phyloP scores from a whole-genome alignment of 1,284 basidiomycete genomes.

The Naganishia liquefaciens region DNA sequence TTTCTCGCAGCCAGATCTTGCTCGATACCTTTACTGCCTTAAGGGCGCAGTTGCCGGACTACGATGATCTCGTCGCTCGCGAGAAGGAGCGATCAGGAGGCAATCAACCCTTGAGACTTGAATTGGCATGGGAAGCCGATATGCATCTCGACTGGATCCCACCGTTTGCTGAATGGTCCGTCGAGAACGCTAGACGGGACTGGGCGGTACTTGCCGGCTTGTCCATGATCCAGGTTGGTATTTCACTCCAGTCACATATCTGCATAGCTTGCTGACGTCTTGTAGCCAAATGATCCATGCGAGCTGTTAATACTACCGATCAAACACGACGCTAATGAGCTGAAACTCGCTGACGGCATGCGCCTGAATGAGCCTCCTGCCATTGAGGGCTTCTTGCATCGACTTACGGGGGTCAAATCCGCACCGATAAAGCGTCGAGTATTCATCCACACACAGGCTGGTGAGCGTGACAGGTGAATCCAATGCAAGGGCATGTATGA shows the following conservation, averaged over 20 bases:
- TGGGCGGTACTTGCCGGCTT: slow-evolving; percentile 51
- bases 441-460: slow-evolving; percentile 47
- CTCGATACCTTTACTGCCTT: slow-evolving; percentile 42
- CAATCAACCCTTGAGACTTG: slow-evolving; percentile 36
- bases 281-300: slow-evolving; percentile 31
- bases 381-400: slow-evolving; percentile 49
- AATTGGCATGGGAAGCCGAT: slow-evolving; percentile 48
- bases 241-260: neutral
- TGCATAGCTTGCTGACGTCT: neutral
- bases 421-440: slow-evolving; percentile 38
- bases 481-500: neutral
- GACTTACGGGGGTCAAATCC: slow-evolving; percentile 35
- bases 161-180: slow-evolving; percentile 38
- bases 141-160: slow-evolving; percentile 51
- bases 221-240: slow-evolving; percentile 40
- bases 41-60: slow-evolving; percentile 35
- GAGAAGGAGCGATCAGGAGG: slow-evolving; percentile 25
- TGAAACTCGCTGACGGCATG: slow-evolving; percentile 46
- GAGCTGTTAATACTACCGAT: slow-evolving; percentile 46
- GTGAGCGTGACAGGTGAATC: slow-evolving; percentile 32
- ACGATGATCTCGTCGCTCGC: slow-evolving; percentile 39
- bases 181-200: slow-evolving; percentile 41
- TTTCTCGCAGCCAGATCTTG: slow-evolving; percentile 40
- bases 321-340: slow-evolving; percentile 39
- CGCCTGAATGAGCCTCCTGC: slow-evolving; percentile 47